Evolutionary conservation across 1,284 basidiomycete genomes (phyloP).

Genomic region (Ustilago xerochloae): DNA sequence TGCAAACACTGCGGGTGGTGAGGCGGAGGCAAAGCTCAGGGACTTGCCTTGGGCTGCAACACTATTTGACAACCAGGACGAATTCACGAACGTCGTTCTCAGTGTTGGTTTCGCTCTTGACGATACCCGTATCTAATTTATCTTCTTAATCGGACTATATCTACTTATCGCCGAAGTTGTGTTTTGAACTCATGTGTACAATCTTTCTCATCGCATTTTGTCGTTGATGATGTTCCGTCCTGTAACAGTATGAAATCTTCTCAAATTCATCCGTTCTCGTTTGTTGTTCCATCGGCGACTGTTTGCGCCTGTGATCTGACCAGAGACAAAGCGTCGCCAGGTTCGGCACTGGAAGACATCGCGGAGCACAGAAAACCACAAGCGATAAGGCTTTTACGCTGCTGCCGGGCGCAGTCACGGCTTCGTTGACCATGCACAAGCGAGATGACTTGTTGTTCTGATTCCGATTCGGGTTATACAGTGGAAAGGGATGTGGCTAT

Average conservation of each 20-base stretch:
- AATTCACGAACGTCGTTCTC: conserved; percentile 58
- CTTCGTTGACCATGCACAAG: too few relatives aligned
- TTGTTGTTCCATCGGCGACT: too few relatives aligned
- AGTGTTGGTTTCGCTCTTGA: conserved; percentile 59
- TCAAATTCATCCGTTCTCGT: too few relatives aligned
- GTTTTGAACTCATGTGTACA: neutral
- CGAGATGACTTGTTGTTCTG: too few relatives aligned
- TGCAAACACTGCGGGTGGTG: neutral
- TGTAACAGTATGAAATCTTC: neutral
- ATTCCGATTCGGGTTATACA: too few relatives aligned
- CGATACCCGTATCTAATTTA: conserved; percentile 24
- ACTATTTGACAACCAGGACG: conserved; percentile 54
- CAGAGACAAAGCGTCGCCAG: too few relatives aligned
- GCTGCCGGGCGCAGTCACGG: too few relatives aligned
- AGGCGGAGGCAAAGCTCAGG: conserved; percentile 27
- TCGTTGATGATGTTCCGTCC: neutral
- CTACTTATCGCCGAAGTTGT: conserved; percentile 4
- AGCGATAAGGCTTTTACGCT: too few relatives aligned
- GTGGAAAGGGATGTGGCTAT: too few relatives aligned
- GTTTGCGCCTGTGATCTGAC: too few relatives aligned
- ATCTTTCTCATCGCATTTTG: neutral
- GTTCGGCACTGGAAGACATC: too few relatives aligned
- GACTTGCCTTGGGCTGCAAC: conserved; percentile 32
- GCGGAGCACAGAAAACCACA: too few relatives aligned
- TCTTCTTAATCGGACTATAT: conserved; percentile 8